Base-by-base conservation (phyloP, 2,329 filamentous ascomycete species). In the Calonectria multiphialidica region DNA sequence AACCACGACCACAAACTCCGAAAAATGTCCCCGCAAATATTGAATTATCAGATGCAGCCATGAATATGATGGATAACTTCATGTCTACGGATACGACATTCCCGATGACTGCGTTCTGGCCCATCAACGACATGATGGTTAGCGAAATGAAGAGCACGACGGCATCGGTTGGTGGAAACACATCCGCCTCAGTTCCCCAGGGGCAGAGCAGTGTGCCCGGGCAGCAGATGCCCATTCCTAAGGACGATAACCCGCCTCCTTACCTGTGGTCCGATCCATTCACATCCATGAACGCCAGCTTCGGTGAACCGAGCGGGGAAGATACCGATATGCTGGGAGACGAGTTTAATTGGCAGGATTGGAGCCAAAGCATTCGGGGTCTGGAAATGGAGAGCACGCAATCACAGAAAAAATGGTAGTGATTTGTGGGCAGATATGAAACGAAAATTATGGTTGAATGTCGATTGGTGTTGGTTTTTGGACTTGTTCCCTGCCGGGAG, bases 341-440 rank as follows among this genome's bases (percentile, higher is more conserved):
- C 3, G 82, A 84, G 8, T 88, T 88, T 70, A 84, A 88, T 73
- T 89, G 87, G 87, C 84, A 88, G 61, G 84, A 85, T 68, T 89
- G 87, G 85, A 85, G 84, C 69, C 83, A 86, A 68, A 86, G 78
- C 73, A 82, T 86, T 50, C 81, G 81, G 33, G 84, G 83, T 0
- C 71, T 86, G 67, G 84, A 84, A 76, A 82, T 83, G 77, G 81
- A 79, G 59, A 77, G 74, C 33, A 72, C 74, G 1, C 77, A 78
- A 47, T 64, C 74, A 6, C 76, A 66, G 5, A 74, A 77, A 45
- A 70, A 70, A 33, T 80, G 79, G 79, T 79, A 64, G 74, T 63
- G 47, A 45, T 50, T 15, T 7, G 18, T 33, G 21, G 28, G 44
- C 28, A 25, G 45, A 37, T 42, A n/a, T 44, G n/a, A 44, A 61